phyloP scores from a whole-genome alignment of 2,329 filamentous ascomycete species.

The Calonectria montana region DNA sequence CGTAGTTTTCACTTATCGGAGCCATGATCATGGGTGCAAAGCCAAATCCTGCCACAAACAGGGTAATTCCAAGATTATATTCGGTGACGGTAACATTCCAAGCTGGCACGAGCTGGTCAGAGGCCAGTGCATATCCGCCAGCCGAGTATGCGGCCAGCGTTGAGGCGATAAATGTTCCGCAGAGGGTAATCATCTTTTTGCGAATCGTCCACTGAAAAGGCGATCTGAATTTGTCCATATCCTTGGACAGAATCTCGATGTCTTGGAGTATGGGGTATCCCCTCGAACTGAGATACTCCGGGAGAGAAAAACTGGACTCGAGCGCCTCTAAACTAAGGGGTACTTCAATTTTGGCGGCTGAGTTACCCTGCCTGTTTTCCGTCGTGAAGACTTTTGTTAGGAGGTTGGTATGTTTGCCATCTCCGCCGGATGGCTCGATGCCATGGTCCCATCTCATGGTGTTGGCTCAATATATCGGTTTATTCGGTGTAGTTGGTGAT shows the following conservation, averaged over 20 bases:
- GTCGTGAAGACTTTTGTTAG: neutral
- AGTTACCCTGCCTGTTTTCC: neutral
- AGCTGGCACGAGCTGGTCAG: constrained; percentile 62
- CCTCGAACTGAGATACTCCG: neutral
- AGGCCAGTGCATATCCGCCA: constrained; percentile 70
- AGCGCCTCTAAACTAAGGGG: constrained; percentile 21
- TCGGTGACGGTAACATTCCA: constrained; percentile 69
- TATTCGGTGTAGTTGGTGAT: neutral
- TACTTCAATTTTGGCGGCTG: neutral
- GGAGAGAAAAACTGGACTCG: neutral
- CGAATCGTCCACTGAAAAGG: constrained; percentile 29
- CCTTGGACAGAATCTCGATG: neutral
- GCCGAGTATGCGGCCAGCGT: constrained; percentile 73
- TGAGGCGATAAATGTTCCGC: constrained; percentile 55
- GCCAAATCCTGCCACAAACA: constrained; percentile 73
- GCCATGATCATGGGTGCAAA: constrained; percentile 76
- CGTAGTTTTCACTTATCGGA: constrained; percentile 73
- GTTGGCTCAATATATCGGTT: neutral
- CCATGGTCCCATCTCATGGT: neutral
- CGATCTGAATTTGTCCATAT: neutral
- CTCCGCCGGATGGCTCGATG: neutral
- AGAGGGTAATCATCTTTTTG: constrained; percentile 34
- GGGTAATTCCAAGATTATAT: constrained; percentile 70
- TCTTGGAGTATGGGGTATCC: neutral
- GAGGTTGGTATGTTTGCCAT: neutral